Conservation (phyloP, 169 alveolate species). For the Besnoitia besnoiti region DNA sequence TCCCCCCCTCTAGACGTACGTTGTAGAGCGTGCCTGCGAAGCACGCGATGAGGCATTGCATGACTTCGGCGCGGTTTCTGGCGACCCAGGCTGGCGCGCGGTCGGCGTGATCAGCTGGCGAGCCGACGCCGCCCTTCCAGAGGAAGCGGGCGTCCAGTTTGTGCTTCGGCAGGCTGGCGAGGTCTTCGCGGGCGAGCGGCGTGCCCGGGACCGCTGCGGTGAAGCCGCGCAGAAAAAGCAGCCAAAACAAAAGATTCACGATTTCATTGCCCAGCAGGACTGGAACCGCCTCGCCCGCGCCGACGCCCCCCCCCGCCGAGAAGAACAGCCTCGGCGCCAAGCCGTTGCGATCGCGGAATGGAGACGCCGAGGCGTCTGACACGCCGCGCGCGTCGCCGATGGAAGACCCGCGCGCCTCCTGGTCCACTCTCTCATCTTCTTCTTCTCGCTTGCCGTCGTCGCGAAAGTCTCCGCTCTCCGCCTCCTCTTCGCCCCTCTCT, state of each 20-base stretch:
- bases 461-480: not conserved
- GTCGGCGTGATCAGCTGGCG: not conserved
- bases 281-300: not conserved
- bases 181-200: not conserved
- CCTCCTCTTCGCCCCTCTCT: not conserved
- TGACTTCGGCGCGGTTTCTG: not conserved
- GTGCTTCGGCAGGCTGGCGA: not conserved
- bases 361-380: slow-evolving; percentile 35
- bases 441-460: not conserved
- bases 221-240: slow-evolving; percentile 7
- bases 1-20: not conserved
- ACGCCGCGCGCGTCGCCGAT: no score
- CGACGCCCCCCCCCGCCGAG: not conserved
- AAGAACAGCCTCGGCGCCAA: not conserved
- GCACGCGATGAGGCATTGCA: slow-evolving; percentile 2
- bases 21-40: slow-evolving; percentile 9
- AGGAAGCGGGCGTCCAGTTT: slow-evolving; percentile 1
- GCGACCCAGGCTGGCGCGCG: not conserved
- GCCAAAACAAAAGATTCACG: not conserved
- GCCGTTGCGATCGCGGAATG: no score
- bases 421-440: not conserved
- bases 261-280: not conserved
- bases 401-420: not conserved
- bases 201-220: not conserved
- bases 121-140: slow-evolving; percentile 25